Evolutionary conservation across 2,329 filamentous ascomycete genomes (phyloP).

Genomic region (Cytospora leucostoma): DNA sequence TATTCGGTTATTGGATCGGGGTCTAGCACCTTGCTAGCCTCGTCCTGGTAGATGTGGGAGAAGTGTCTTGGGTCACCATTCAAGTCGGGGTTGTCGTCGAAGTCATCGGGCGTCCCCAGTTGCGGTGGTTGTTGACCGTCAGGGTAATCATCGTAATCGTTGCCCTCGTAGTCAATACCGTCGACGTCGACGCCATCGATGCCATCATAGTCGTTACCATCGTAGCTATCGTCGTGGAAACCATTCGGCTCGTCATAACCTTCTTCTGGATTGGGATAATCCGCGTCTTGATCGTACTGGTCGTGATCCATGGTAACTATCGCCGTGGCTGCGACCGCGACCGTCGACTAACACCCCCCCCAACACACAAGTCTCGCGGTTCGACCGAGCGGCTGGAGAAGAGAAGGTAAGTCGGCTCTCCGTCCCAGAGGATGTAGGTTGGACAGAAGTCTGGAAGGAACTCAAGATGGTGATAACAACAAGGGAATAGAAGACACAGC

Average conservation of each 20-base stretch:
- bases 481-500: too few species aligned
- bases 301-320: slow-evolving; percentile 21
- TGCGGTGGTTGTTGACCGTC: slow-evolving; percentile 15
- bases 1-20: slow-evolving; percentile 38
- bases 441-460: too few species aligned
- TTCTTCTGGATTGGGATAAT: slow-evolving; percentile 16
- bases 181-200: slow-evolving; percentile 1
- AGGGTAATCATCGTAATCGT: slow-evolving; percentile 19
- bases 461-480: too few species aligned
- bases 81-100: slow-evolving; percentile 4
- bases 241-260: slow-evolving; percentile 15
- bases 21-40: slow-evolving; percentile 19
- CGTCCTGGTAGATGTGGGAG: slow-evolving; percentile 26
- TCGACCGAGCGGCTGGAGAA: too few species aligned
- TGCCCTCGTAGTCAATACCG: slow-evolving; percentile 4
- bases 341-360: neutral
- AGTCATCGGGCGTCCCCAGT: neutral
- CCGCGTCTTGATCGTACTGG: slow-evolving; percentile 17
- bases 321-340: neutral
- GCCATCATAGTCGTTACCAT: slow-evolving; percentile 15
- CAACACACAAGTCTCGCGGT: neutral
- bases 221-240: slow-evolving; percentile 15
- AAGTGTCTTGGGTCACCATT: slow-evolving; percentile 22
- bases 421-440: too few species aligned
- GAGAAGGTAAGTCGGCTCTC: too few species aligned